phyloP scores from a whole-genome alignment of 192 early-diverging fungal genomes.

The Mycoemilia scoparia region DNA sequence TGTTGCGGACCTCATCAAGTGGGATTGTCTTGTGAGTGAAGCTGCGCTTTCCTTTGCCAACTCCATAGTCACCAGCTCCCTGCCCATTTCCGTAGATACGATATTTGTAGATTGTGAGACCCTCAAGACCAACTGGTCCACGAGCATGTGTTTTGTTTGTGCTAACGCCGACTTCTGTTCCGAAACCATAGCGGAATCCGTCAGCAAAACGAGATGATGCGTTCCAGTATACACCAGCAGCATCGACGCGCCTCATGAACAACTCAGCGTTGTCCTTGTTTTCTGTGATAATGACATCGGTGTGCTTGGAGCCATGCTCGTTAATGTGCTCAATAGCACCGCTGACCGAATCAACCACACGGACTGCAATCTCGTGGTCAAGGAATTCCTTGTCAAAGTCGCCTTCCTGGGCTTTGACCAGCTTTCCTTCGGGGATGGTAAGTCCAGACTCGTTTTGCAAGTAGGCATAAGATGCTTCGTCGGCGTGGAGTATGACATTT shows the following conservation, averaged over 20 bases:
- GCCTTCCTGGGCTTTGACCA: conserved; percentile 11
- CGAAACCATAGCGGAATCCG: conserved; percentile 97
- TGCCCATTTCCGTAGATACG: conserved; percentile 79
- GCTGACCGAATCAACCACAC: conserved; percentile 48
- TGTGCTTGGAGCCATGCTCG: conserved; percentile 84
- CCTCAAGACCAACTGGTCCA: conserved; percentile 93
- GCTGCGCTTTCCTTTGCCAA: conserved; percentile 40
- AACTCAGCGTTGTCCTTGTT: conserved; percentile 42
- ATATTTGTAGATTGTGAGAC: conserved; percentile 98
- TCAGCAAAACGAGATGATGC: conserved; percentile 91
- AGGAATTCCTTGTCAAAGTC: conserved; percentile 90
- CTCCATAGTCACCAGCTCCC: conserved; percentile 59
- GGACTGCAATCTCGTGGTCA: conserved; percentile 66
- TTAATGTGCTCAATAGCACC: conserved; percentile 89
- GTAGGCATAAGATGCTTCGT: conserved; percentile 29
- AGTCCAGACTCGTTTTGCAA: conserved; percentile 10
- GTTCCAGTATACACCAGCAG: conserved; percentile 97
- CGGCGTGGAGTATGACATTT: conserved; percentile 40
- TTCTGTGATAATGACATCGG: conserved; percentile 86
- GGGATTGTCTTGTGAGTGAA: conserved; percentile 56
- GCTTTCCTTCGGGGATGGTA: not conserved
- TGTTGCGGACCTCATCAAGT: conserved; percentile 15
- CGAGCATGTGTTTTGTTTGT: conserved; percentile 99
- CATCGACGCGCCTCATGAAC: conserved; percentile 87
- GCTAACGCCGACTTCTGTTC: conserved; percentile 90